Evolutionary conservation across 2,329 filamentous ascomycete genomes (phyloP), one percentile per base, ranked within the genome.

Genomic region (Ophiostoma quercus): DNA sequence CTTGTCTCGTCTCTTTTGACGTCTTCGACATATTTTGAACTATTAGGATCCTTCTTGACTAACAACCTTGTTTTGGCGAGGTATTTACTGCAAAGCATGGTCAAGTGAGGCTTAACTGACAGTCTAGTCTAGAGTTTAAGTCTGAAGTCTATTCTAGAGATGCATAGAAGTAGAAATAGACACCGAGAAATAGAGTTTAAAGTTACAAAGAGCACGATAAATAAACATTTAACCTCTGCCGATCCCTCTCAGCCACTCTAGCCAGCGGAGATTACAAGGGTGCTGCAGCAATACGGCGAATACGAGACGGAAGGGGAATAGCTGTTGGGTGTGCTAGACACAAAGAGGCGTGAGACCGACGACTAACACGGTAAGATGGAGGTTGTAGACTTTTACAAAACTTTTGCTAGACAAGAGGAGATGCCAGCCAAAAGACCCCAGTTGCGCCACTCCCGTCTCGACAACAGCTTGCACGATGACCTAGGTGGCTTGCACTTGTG

Each of bases 281-380:
- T 60, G 51, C 67, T 25, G n/a, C 22, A 41, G 29, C 54, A 51
- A 60, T 68, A 60, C 51, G 22, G 51, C 11, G n/a, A 68, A 37
- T 57, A 41, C 37, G n/a, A 41, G 66, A 60, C 32, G 14, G n/a
- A 68, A 62, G 4, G 51, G 69, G 69, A 14, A 57, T 39, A 69
- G 39, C 8, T n/a, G 6, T 69, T 62, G 66, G 11, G 65, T 41
- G n/a, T 7, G 14, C 14, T n/a, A 51, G 43, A 51, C 16, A 19
- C 16, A 14, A 51, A n/a, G 6, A 29, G 8, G n/a, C 51, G n/a
- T 57, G 51, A 57, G 51, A 22, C 51, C 51, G 51, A 57, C 51
- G 2, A 22, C 51, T 22, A 25, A 25, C 9, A 57, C 51, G 51
- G 22, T 16, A 12, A 57, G n/a, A 25, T 19, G 19, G 7, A 3